Conservation (phyloP, 345 rosid genomes). For the Rhizophora mangle region DNA sequence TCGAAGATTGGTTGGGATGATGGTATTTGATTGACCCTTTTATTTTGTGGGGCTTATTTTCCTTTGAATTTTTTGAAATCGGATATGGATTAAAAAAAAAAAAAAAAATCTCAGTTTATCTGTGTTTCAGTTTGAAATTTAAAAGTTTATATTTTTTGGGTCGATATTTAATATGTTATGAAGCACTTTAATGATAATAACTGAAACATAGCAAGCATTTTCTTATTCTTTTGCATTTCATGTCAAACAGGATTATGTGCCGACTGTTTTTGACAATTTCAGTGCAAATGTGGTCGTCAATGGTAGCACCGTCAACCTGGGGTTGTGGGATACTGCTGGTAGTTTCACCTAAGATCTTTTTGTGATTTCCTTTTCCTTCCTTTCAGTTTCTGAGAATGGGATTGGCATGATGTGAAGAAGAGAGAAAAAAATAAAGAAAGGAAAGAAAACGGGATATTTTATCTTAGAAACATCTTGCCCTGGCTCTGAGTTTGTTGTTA, state of each 20-base stretch:
- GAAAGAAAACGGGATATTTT: background rate
- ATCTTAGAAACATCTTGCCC: background rate
- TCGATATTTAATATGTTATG: background rate
- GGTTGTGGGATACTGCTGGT: slow-evolving; percentile 38
- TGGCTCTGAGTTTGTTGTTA: slow-evolving; percentile 3
- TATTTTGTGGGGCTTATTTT: too few species aligned
- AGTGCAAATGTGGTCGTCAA: slow-evolving; percentile 36
- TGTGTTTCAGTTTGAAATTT: too few species aligned
- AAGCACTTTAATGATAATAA: background rate
- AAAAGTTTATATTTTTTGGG: background rate
- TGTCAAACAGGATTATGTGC: slow-evolving; percentile 29
- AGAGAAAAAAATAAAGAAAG: too few species aligned
- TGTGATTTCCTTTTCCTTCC: too few species aligned
- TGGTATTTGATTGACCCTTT: too few species aligned
- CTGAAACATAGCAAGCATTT: background rate
- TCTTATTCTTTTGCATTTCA: background rate
- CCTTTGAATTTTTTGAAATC: too few species aligned
- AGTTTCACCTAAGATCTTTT: background rate
- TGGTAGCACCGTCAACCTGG: slow-evolving; percentile 31
- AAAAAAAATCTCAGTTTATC: too few species aligned
- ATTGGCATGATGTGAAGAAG: too few species aligned
- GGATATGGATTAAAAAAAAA: too few species aligned
- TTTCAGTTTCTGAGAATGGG: too few species aligned
- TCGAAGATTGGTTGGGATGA: too few species aligned
- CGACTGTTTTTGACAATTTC: slow-evolving; percentile 37